phyloP scores from a whole-genome alignment of 768 basidiomycete genomes.

The Termitomyces heimii region DNA sequence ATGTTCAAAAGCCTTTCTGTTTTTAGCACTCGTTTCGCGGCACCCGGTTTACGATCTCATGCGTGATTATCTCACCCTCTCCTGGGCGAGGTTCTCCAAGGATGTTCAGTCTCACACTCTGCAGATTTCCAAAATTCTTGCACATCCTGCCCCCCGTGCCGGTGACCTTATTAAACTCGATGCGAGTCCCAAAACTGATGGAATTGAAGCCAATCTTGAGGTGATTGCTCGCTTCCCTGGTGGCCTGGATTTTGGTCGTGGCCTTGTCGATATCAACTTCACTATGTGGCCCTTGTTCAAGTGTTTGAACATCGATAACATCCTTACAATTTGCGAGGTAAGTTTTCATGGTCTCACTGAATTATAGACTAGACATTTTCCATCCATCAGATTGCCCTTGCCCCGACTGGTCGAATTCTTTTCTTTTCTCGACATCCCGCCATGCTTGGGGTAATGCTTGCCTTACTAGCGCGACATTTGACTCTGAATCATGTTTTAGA shows the following conservation, averaged over 20 bases:
- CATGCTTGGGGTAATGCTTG: constrained; percentile 67
- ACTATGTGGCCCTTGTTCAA: constrained; percentile 98
- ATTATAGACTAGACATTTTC: constrained; percentile 54
- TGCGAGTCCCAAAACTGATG: constrained; percentile 62
- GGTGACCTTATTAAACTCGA: constrained; percentile 85
- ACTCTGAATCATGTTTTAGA: constrained; percentile 30
- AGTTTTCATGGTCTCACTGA: not conserved
- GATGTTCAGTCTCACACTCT: constrained; percentile 91
- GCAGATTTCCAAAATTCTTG: constrained; percentile 83
- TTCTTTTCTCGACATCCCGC: constrained; percentile 88
- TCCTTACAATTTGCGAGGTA: constrained; percentile 89
- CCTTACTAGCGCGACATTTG: not conserved
- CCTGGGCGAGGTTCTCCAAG: constrained; percentile 92
- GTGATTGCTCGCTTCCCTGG: constrained; percentile 89
- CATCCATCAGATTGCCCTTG: constrained; percentile 64
- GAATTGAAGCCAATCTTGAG: constrained; percentile 54
- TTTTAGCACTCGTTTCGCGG: constrained; percentile 78
- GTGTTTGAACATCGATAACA: constrained; percentile 87
- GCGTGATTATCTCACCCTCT: constrained; percentile 93
- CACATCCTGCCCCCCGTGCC: constrained; percentile 81
- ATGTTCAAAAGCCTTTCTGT: not conserved
- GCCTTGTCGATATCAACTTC: constrained; percentile 90
- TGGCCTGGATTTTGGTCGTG: constrained; percentile 88
- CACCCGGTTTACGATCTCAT: constrained; percentile 94
- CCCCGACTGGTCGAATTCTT: constrained; percentile 80